Conservation (phyloP, 1,284 basidiomycete species). For the Sanghuangporus weigelae region DNA sequence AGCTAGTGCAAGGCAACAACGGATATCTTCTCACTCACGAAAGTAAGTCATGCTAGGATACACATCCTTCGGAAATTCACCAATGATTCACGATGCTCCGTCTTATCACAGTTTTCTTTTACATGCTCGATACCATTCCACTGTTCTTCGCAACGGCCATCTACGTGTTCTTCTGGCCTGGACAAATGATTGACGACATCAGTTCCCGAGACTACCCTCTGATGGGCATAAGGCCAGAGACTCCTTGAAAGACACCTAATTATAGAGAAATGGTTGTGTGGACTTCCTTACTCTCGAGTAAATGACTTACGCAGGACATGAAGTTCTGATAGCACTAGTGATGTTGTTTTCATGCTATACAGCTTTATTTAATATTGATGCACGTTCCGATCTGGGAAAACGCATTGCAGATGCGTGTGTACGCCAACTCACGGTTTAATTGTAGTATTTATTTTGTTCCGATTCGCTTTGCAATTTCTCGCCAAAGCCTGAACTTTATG, state of each 20-base stretch:
- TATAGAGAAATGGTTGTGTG: too few species aligned
- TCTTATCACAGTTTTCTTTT: conserved; percentile 31
- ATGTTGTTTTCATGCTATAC: too few species aligned
- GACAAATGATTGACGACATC: neutral
- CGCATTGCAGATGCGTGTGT: too few species aligned
- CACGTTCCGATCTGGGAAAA: too few species aligned
- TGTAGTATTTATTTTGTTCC: too few species aligned
- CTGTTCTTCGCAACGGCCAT: conserved; percentile 34
- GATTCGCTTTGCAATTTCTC: too few species aligned
- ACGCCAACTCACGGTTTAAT: too few species aligned
- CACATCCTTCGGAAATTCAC: neutral
- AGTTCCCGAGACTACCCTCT: neutral
- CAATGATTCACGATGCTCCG: neutral
- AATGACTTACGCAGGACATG: too few species aligned
- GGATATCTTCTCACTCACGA: conserved; percentile 36
- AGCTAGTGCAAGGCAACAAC: conserved; percentile 32
- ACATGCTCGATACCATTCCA: conserved; percentile 37
- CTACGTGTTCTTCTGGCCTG: conserved; percentile 32
- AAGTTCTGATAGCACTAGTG: too few species aligned
- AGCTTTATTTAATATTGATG: too few species aligned
- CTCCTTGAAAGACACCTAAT: neutral
- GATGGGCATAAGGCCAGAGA: neutral
- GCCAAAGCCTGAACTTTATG: too few species aligned
- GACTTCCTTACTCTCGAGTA: too few species aligned
- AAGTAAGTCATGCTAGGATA: conserved; percentile 4